phyloP scores from a whole-genome alignment of 768 basidiomycete species.

The Kwoniella bestiolae region DNA sequence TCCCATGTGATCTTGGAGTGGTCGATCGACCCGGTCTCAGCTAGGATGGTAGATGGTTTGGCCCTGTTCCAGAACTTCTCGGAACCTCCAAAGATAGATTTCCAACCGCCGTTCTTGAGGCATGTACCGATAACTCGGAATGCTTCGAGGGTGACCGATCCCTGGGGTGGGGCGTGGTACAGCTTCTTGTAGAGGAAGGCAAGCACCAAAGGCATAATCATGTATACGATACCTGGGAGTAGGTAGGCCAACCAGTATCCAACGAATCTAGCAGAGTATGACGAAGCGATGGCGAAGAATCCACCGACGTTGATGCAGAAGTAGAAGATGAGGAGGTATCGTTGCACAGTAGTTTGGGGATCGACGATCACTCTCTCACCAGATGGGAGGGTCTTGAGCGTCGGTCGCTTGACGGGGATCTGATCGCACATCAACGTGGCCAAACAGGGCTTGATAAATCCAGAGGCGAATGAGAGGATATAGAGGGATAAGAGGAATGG shows the following conservation, averaged over 20 bases:
- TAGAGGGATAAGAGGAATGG: conserved; percentile 49
- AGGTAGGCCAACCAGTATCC: conserved; percentile 57
- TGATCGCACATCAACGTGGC: conserved; percentile 56
- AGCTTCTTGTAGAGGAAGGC: conserved; percentile 42
- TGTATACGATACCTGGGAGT: conserved; percentile 53
- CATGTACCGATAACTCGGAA: conserved; percentile 33
- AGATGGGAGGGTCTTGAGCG: conserved; percentile 33
- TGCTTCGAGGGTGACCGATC: conserved; percentile 54
- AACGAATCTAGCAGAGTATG: conserved; percentile 54
- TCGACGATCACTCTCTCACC: conserved; percentile 55
- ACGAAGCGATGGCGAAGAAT: conserved; percentile 52
- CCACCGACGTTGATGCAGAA: conserved; percentile 56
- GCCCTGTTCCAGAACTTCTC: conserved; percentile 54
- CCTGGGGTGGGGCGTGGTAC: conserved; percentile 53
- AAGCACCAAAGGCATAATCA: conserved; percentile 54
- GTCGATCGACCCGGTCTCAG: conserved; percentile 39
- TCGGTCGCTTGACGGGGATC: conserved; percentile 45
- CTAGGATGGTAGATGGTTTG: conserved; percentile 50
- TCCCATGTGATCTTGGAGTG: conserved; percentile 48
- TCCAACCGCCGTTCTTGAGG: conserved; percentile 41
- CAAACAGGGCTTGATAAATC: conserved; percentile 57
- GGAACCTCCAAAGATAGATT: conserved; percentile 36
- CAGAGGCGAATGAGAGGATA: conserved; percentile 52
- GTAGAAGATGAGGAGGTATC: conserved; percentile 47
- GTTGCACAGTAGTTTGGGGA: conserved; percentile 46